Evolutionary conservation across 345 rosid genomes (phyloP).

Genomic region (Erysimum cheiranthoides): DNA sequence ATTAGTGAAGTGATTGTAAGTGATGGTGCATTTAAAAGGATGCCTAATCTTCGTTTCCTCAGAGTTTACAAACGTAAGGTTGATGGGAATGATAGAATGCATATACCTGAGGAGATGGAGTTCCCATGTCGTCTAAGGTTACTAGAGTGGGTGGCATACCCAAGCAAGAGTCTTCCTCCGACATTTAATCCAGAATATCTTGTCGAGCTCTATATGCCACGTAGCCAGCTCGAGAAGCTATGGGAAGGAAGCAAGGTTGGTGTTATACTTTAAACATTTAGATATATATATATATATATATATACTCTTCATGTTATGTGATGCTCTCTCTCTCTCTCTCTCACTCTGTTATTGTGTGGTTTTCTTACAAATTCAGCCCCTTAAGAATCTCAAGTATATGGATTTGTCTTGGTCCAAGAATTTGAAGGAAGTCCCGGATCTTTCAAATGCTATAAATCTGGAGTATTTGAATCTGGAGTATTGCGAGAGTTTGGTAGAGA

Average conservation of each 20-base stretch:
- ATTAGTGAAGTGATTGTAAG: not conserved
- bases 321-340: not conserved
- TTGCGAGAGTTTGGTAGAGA: not conserved
- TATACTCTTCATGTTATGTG: not conserved
- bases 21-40: conserved; percentile 7
- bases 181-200: conserved; percentile 5
- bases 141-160: conserved; percentile 37
- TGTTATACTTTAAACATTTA: conserved; percentile 43
- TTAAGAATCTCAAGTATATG: not conserved
- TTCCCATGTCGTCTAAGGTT: conserved; percentile 18
- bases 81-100: not conserved
- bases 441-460: not conserved
- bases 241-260: conserved; percentile 40
- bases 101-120: not conserved
- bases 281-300: not conserved
- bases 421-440: not conserved
- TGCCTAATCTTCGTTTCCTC: conserved; percentile 32
- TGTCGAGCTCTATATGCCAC: not conserved
- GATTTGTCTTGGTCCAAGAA: not conserved
- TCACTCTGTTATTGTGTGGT: not conserved
- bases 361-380: not conserved
- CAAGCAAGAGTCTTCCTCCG: conserved; percentile 35
- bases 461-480: not conserved
- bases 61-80: not conserved
- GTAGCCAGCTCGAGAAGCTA: conserved; percentile 23